Percentiles rank a stretch among this genome's conserved stretches.
These are phyloP conservation scores for Chloropicon primus DNA, from an alignment of 139 green algal species.

Conservation along the genomic window DNA sequence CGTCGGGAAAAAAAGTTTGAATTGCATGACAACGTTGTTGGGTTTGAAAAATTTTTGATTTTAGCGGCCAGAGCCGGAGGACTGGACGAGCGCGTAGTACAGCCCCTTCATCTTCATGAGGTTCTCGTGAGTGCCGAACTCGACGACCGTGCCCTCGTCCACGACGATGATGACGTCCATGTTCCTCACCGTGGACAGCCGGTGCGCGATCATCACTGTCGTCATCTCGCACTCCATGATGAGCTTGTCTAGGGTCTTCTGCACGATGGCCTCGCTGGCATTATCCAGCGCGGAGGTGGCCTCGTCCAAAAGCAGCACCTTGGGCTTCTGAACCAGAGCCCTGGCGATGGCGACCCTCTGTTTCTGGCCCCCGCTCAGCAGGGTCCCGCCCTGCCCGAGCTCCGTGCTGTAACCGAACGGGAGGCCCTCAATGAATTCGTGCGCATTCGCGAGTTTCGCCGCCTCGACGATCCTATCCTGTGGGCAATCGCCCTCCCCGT, in stretches of 20 bases:
- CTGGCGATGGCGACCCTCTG: slow-evolving; percentile 63
- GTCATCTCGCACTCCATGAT: not conserved
- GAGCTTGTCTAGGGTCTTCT: not conserved
- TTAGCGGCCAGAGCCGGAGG: no score
- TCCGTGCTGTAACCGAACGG: not conserved
- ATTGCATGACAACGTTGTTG: no score
- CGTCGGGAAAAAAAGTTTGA: no score
- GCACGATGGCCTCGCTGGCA: not conserved
- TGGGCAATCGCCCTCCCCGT: not conserved
- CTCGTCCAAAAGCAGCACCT: slow-evolving; percentile 75
- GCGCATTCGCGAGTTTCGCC: not conserved
- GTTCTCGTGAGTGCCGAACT: not conserved
- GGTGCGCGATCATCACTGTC: not conserved
- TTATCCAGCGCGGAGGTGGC: slow-evolving; percentile 57
- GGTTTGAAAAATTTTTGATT: no score
- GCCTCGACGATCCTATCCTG: not conserved
- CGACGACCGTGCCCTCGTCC: not conserved
- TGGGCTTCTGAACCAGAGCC: slow-evolving; percentile 48
- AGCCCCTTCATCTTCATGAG: not conserved
- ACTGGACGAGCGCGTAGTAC: not conserved
- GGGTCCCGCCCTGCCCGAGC: not conserved
- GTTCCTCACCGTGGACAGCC: not conserved
- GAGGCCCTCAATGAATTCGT: not conserved
- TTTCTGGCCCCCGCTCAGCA: slow-evolving; percentile 52
- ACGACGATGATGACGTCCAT: not conserved